Percentiles rank a stretch among this genome's conserved stretches.
These are phyloP conservation scores for Rubia tinctorum DNA, from an alignment of 305 asterid genomes.

Conservation along the genomic window DNA sequence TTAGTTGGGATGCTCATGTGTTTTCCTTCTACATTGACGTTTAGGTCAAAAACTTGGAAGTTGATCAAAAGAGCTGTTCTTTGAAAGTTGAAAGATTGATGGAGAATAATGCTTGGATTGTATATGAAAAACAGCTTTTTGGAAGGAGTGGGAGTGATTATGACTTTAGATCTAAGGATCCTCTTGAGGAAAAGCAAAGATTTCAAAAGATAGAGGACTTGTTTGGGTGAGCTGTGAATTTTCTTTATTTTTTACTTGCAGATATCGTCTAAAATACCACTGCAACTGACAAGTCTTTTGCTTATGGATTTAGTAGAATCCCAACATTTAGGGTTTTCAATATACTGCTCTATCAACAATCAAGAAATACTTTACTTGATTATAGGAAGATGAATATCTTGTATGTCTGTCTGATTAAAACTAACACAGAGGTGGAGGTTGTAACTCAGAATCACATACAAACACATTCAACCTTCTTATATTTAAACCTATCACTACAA, in stretches of 20 bases:
- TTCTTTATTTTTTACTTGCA: neutral
- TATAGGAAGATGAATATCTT: too few relatives aligned
- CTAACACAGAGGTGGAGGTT: too few relatives aligned
- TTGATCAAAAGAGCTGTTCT: constrained; percentile 84
- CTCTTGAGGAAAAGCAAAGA: constrained; percentile 61
- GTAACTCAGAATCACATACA: too few relatives aligned
- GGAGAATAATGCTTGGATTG: constrained; percentile 92
- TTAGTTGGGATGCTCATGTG: constrained; percentile 11
- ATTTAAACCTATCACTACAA: too few relatives aligned
- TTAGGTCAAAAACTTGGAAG: too few relatives aligned
- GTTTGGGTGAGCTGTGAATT: constrained; percentile 63
- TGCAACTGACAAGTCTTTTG: too few relatives aligned
- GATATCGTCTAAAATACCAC: neutral
- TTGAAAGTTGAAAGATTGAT: constrained; percentile 74
- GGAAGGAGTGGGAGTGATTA: constrained; percentile 92
- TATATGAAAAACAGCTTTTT: constrained; percentile 92
- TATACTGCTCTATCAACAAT: too few relatives aligned
- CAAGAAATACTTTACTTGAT: too few relatives aligned
- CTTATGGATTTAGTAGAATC: too few relatives aligned
- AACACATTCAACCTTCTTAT: too few relatives aligned
- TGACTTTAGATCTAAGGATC: constrained; percentile 78
- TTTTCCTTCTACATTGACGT: constrained; percentile 11
- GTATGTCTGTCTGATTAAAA: too few relatives aligned
- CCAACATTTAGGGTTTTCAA: too few relatives aligned
- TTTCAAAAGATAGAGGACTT: constrained; percentile 83